Base-by-base conservation (phyloP, 768 basidiomycete species). In the Rhodocollybia butyracea region DNA sequence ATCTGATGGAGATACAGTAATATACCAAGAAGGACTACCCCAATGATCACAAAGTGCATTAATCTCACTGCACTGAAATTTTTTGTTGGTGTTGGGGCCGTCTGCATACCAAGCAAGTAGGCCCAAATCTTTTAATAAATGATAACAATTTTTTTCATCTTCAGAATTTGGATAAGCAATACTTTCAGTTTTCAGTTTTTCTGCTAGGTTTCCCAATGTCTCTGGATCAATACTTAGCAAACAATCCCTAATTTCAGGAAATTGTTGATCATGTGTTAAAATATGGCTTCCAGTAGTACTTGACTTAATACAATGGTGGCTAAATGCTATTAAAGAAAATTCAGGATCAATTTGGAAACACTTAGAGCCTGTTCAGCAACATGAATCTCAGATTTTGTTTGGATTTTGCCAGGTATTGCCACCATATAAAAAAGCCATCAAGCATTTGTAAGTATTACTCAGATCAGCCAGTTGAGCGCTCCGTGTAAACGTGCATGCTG, bases 21-120 rank as follows among this genome's bases (percentile, higher is more conserved):
- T 56, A 51, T 51, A 56, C 55, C 55, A 56, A 2, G 55, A 31
- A 3, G 54, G 54, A 22, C 13, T n/a, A 4, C 54, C 54, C 21
- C 19, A 5, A 55, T 46, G 45, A 32, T 8, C 8, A 29, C 51
- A 51, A 13, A 56, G 34, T 3, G 55, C 34, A 15, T 31, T 27
- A 29, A 56, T 51, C 29, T 56, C 55, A 56, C 41, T 56, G 2
- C 48, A 3, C 55, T 38, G 34, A 5, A 27, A 15, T 19, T 55
- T 55, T 46, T 55, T 55, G 3, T 11, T 30, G 19, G 54, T 46
- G 3, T 22, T 45, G 5, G 54, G 46, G 5, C 43, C 43, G 2
- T 55, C 21, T 19, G 46, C 54, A 30, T 26, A 6, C 21, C 29
- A n/a, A 3, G 26, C 30, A 2, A 55, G 6, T 13, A 15, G 30